Conservation (phyloP, 495 filamentous ascomycete genomes). For the Neurospora tetrasperma region DNA sequence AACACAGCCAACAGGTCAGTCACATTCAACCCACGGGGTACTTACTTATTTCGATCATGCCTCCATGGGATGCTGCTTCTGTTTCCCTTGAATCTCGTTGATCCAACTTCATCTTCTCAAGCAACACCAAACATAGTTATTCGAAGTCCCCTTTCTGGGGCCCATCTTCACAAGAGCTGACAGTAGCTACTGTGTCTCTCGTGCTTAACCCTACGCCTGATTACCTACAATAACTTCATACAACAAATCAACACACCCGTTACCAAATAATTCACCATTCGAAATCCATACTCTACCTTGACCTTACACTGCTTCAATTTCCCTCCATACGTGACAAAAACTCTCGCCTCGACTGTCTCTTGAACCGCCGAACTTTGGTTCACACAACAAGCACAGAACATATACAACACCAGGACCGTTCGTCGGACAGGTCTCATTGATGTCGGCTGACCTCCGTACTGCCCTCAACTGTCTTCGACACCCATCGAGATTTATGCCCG, state of each 20-base stretch:
- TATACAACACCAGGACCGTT: conserved; percentile 10
- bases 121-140: neutral
- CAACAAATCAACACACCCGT: no score
- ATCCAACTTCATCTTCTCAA: neutral
- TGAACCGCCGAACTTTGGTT: neutral
- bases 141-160: neutral
- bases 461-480: conserved; percentile 58
- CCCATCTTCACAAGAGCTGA: neutral
- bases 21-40: neutral
- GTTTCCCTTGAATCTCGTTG: neutral
- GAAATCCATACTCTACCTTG: neutral
- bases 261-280: neutral
- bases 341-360: neutral
- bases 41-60: neutral
- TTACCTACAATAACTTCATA: neutral
- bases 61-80: neutral
- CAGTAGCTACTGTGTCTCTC: neutral
- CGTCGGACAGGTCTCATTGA: conserved; percentile 44
- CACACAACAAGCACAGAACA: neutral
- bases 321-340: neutral
- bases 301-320: neutral
- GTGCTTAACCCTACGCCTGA: neutral
- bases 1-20: neutral
- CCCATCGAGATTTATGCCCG: conserved; percentile 59
- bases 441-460: conserved; percentile 67